Evolutionary conservation across 2,329 filamentous ascomycete species (phyloP).

Genomic region (Epicoccum nigrum): DNA sequence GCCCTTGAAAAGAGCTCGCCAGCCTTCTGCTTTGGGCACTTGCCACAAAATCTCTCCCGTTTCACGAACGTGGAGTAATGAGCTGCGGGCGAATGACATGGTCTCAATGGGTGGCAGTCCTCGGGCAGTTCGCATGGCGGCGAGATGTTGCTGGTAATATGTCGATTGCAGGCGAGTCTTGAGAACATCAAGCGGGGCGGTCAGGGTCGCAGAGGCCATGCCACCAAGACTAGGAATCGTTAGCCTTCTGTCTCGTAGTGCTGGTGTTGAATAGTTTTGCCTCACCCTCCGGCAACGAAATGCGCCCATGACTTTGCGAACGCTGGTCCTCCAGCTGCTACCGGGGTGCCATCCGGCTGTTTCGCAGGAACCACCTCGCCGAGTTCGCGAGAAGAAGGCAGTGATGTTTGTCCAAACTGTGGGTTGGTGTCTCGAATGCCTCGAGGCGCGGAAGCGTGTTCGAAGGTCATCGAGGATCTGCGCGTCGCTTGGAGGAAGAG

Average conservation of each 20-base stretch:
- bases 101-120: conserved; percentile 59
- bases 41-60: conserved; percentile 84
- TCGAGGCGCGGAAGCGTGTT: conserved; percentile 40
- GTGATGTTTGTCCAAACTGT: conserved; percentile 35
- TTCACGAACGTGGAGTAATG: conserved; percentile 77
- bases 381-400: conserved; percentile 64
- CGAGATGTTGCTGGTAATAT: conserved; percentile 87
- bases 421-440: conserved; percentile 34
- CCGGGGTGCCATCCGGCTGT: conserved; percentile 45
- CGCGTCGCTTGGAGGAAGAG: conserved; percentile 12
- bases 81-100: conserved; percentile 69
- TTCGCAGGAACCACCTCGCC: conserved; percentile 61
- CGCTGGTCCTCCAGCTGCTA: conserved; percentile 51
- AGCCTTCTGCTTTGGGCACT: conserved; percentile 81
- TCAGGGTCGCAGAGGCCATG: conserved; percentile 91
- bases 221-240: conserved; percentile 72
- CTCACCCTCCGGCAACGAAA: conserved; percentile 86
- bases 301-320: conserved; percentile 83
- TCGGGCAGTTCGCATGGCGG: conserved; percentile 67
- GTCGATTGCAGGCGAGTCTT: conserved; percentile 94
- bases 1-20: conserved; percentile 89
- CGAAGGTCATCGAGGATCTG: conserved; percentile 43
- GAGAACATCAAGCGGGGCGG: conserved; percentile 89
- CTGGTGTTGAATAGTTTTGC: neutral
- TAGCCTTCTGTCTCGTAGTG: conserved; percentile 33